Evolutionary conservation across 2,329 filamentous ascomycete species (phyloP).

Genomic region (Passalora sequoiae): DNA sequence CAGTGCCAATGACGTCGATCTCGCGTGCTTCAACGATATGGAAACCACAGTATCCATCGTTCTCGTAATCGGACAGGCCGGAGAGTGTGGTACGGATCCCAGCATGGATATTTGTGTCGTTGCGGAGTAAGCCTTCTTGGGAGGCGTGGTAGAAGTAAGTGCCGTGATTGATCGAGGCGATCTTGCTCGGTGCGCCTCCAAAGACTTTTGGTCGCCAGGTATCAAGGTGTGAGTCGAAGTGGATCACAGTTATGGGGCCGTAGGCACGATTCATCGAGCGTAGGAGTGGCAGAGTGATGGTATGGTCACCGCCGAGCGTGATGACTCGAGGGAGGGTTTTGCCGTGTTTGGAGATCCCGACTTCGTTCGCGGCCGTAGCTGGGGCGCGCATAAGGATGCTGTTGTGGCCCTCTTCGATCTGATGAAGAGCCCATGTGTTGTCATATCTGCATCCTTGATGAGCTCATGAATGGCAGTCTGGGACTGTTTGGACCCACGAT

Average conservation of each 20-base stretch:
- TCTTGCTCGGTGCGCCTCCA: constrained; percentile 70
- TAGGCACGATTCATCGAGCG: constrained; percentile 61
- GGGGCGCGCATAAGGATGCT: constrained; percentile 66
- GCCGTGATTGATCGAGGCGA: constrained; percentile 73
- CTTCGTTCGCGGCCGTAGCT: constrained; percentile 60
- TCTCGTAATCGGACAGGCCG: constrained; percentile 74
- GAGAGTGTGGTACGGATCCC: constrained; percentile 79
- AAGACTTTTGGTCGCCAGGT: constrained; percentile 81
- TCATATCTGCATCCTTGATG: constrained; percentile 60
- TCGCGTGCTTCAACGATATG: constrained; percentile 72
- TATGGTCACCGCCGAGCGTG: constrained; percentile 62
- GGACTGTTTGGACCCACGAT: constrained; percentile 52
- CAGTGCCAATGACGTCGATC: constrained; percentile 60
- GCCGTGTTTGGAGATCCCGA: constrained; percentile 64
- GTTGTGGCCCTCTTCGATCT: constrained; percentile 82
- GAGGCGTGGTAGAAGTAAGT: constrained; percentile 84
- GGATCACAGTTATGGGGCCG: constrained; percentile 60
- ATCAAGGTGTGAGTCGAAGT: constrained; percentile 56
- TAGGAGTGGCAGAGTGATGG: constrained; percentile 55
- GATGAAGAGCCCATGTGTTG: constrained; percentile 72
- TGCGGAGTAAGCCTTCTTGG: constrained; percentile 69
- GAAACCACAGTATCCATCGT: constrained; percentile 80
- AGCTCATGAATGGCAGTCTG: background rate
- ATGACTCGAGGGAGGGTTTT: constrained; percentile 76
- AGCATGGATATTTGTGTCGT: constrained; percentile 82